These are phyloP conservation scores for Astrothelium subdiscretum DNA, from an alignment of 495 filamentous ascomycete genomes.

Conservation along the genomic window DNA sequence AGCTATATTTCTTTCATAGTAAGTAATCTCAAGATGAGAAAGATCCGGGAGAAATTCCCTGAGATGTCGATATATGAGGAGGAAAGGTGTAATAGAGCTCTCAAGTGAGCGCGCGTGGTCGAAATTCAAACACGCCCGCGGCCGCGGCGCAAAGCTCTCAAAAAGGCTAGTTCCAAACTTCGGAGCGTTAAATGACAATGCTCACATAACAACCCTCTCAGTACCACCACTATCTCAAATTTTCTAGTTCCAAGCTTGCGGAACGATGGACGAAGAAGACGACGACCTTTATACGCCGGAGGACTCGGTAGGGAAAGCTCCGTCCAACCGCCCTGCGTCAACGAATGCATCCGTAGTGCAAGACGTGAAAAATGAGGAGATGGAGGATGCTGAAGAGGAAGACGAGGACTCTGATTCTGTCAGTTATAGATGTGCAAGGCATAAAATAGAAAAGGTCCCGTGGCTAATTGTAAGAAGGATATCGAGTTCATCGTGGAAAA, in stretches of 20 bases:
- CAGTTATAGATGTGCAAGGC: conserved; percentile 3
- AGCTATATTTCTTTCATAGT: no score
- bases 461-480: conserved; percentile 42
- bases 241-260: neutral
- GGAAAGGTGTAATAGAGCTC: no score
- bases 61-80: no score
- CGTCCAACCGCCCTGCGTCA: conserved; percentile 3
- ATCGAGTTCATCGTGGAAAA: conserved; percentile 89
- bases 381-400: conserved; percentile 59
- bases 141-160: conserved; percentile 6
- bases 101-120: neutral
- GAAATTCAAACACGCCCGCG: neutral
- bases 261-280: conserved; percentile 55
- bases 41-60: neutral
- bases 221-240: conserved; percentile 5
- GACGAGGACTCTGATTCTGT: conserved; percentile 44
- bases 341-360: conserved; percentile 10
- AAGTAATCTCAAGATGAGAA: no score
- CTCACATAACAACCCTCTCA: conserved; percentile 1
- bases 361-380: conserved; percentile 17
- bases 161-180: conserved; percentile 21
- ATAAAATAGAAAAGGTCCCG: neutral
- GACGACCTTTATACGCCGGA: conserved; percentile 51
- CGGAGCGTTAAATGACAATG: neutral
- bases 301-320: conserved; percentile 7